Conservation (phyloP, 1,284 basidiomycete species). For the Ustilago crameri region DNA sequence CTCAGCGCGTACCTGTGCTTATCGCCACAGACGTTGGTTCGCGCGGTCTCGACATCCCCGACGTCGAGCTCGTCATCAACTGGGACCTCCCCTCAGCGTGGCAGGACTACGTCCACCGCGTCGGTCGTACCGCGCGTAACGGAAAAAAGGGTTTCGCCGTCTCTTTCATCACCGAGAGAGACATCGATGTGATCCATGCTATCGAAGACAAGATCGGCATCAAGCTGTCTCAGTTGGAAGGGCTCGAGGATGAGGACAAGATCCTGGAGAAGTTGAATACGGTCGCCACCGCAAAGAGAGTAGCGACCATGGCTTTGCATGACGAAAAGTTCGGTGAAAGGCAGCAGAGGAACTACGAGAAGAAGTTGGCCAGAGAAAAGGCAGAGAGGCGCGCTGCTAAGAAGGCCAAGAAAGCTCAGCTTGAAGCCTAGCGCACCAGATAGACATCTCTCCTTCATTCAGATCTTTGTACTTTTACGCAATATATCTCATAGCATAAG, state of each 20-base stretch:
- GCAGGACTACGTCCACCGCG: constrained; percentile 75
- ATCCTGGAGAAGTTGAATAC: constrained; percentile 87
- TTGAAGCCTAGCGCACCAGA: background rate
- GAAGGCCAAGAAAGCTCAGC: constrained; percentile 17
- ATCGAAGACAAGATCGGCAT: constrained; percentile 88
- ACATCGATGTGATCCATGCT: constrained; percentile 83
- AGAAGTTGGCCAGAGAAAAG: constrained; percentile 67
- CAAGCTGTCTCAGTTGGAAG: constrained; percentile 55
- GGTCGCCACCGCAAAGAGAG: constrained; percentile 89
- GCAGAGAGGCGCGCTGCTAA: constrained; percentile 31
- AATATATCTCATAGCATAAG: constrained; percentile 1
- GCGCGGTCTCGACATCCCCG: constrained; percentile 69
- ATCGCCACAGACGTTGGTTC: constrained; percentile 68
- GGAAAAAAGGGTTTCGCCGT: constrained; percentile 88
- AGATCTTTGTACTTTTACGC: constrained; percentile 23
- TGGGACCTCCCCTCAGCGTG: constrained; percentile 85
- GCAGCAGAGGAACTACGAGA: constrained; percentile 81
- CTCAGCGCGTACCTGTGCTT: constrained; percentile 70
- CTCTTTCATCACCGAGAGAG: constrained; percentile 92
- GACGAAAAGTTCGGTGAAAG: constrained; percentile 90
- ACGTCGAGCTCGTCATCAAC: constrained; percentile 92
- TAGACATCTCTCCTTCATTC: background rate
- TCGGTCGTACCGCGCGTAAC: constrained; percentile 88
- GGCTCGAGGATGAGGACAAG: constrained; percentile 75
- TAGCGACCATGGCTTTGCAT: constrained; percentile 88